Evolutionary conservation across 139 green algal genomes (phyloP).

Genomic region (Chlamydomonas sp.): DNA sequence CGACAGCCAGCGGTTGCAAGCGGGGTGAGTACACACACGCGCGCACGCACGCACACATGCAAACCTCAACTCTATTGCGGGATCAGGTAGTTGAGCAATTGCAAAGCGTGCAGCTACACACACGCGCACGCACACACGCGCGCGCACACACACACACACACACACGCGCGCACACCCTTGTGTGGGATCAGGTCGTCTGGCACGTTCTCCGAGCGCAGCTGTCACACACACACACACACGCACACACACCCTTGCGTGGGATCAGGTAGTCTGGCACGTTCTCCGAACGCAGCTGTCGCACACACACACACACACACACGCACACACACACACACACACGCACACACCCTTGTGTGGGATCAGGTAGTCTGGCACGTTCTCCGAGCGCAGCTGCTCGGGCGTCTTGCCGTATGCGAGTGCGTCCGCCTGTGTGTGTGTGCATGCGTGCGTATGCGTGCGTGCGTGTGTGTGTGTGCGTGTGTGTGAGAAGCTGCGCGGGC

Average conservation of each 20-base stretch:
- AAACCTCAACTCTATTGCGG: slow-evolving; percentile 82
- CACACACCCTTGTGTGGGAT: slow-evolving; percentile 89
- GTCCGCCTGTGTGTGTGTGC: slow-evolving; percentile 64
- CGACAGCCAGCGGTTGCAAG: too few relatives aligned
- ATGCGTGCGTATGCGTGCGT: too few relatives aligned
- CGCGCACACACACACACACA: background rate
- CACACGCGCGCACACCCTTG: slow-evolving; percentile 69
- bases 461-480: too few relatives aligned
- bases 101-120: too few relatives aligned
- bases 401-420: slow-evolving; percentile 93
- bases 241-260: slow-evolving; percentile 80
- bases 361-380: slow-evolving; percentile 83
- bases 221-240: background rate
- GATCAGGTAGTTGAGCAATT: slow-evolving; percentile 83
- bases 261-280: slow-evolving; percentile 85
- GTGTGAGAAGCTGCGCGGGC: slow-evolving; percentile 66
- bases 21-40: too few relatives aligned
- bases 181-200: slow-evolving; percentile 87
- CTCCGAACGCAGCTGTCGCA: too few relatives aligned
- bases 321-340: slow-evolving; percentile 33
- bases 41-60: too few relatives aligned
- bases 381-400: slow-evolving; percentile 66
- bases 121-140: too few relatives aligned
- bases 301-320: too few relatives aligned
- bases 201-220: too few relatives aligned